Base-by-base conservation (phyloP, 78 protist genomes). In the Paulinella micropora region DNA sequence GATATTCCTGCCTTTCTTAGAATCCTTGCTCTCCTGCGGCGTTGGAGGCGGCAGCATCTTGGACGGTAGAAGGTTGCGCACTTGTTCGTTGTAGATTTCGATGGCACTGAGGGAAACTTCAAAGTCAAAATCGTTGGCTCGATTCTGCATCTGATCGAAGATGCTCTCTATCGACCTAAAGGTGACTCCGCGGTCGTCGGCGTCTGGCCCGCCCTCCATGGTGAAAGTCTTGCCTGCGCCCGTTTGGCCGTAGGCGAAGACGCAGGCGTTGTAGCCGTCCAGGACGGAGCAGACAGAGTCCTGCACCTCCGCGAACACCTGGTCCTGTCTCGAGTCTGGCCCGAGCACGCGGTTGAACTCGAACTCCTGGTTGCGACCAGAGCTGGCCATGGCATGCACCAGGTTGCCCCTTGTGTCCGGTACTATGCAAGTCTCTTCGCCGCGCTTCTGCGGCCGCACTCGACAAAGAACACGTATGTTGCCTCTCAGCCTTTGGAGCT, bases 211-310 rank as follows among this genome's bases (percentile, higher is more conserved):
- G 6, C 97, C 97, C 3, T 91, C 90, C 95, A 95, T 93, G 3
- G 95, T 93, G 91, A 92, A 90, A 2, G 95, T 94, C 89, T 95
- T 95, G 0, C 96, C 96, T 0, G 94, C 88, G 90, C 92, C 88
- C 23, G 93, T 92, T 35, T 91, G 94, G 28, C 97, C 97, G 90
- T 94, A 95, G 32, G 95, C 94, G 87, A 95, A 95, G 69, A 95
- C 90, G 89, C 97, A 94, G 29, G 92, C 92, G 81, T 93, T 90
- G 87, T 91, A 94, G 0, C 97, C 97, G 90, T 95, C 97, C 83
- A 94, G 83, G n/a, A 92, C 79, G 29, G 93, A 89, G 41, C 92
- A 95, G 0, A 94, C 95, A 40, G 93, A 83, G 34, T 93, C 92
- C 1, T 85, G 64, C 1, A 90, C 85, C 77, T 95, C 95, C 3